A percentile compares a stretch with the other conserved stretches of the same genome.
Conservation (phyloP, 768 basidiomycete species). For the Tricholoma furcatifolium region DNA sequence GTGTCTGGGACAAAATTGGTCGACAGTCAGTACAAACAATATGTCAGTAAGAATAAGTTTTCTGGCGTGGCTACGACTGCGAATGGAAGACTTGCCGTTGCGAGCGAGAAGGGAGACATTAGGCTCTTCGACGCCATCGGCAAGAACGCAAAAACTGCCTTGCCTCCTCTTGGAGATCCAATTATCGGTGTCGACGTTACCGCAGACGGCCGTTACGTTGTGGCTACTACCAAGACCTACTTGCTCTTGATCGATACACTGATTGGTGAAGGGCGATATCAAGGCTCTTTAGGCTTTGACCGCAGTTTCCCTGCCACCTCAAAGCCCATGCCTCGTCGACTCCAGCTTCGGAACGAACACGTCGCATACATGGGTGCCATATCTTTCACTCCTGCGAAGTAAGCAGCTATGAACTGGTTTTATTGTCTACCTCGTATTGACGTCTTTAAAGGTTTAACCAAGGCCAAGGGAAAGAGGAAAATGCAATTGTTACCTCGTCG, state of each 20-base stretch:
- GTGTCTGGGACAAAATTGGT: conserved; percentile 91
- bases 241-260: conserved; percentile 92
- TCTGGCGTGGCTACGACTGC: conserved; percentile 90
- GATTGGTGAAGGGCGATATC: conserved; percentile 87
- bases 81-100: conserved; percentile 84
- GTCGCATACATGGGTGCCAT: conserved; percentile 93
- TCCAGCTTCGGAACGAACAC: conserved; percentile 89
- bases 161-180: conserved; percentile 93
- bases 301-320: conserved; percentile 92
- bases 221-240: conserved; percentile 94
- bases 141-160: conserved; percentile 97
- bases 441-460: conserved; percentile 76
- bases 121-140: conserved; percentile 93
- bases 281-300: conserved; percentile 86
- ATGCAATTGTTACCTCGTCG: conserved; percentile 92
- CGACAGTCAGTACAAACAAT: conserved; percentile 94
- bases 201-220: conserved; percentile 89
- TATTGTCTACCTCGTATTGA: not conserved
- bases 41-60: conserved; percentile 92
- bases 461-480: conserved; percentile 85
- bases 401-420: conserved; percentile 16
- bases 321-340: conserved; percentile 86
- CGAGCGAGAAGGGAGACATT: conserved; percentile 96
- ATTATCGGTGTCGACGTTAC: conserved; percentile 95
- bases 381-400: conserved; percentile 93